phyloP scores from a whole-genome alignment of 1,284 basidiomycete genomes.

The Cutaneotrichosporon sp. region DNA sequence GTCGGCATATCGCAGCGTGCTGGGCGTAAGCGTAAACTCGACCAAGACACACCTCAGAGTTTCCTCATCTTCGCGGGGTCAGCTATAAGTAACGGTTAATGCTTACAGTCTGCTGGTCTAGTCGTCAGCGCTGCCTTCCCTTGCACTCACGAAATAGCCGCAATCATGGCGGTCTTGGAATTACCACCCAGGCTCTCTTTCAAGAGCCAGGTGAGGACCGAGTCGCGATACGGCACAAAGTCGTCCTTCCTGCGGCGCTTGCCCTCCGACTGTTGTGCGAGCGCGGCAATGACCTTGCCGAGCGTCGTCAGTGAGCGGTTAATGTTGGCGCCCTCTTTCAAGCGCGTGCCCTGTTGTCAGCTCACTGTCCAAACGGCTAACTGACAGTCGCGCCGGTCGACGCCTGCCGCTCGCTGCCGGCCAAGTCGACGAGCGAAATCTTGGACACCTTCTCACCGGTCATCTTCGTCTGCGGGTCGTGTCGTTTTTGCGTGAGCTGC shows the following conservation, averaged over 20 bases:
- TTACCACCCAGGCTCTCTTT: constrained; percentile 96
- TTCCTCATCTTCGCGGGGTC: constrained; percentile 65
- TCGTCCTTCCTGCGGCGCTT: constrained; percentile 70
- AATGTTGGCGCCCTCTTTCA: constrained; percentile 96
- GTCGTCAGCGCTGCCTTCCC: not conserved
- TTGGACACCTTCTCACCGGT: constrained; percentile 94
- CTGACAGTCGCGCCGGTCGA: constrained; percentile 82
- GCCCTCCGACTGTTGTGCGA: constrained; percentile 66
- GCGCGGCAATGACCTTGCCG: constrained; percentile 91
- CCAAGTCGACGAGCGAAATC: constrained; percentile 89
- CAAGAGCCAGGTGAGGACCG: constrained; percentile 91
- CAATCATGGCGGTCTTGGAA: constrained; percentile 83
- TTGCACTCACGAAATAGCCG: constrained; percentile 69
- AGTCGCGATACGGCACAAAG: constrained; percentile 90
- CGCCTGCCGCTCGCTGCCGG: constrained; percentile 94
- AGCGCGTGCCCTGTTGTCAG: constrained; percentile 59
- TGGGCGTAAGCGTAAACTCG: constrained; percentile 8
- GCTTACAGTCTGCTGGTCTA: constrained; percentile 65
- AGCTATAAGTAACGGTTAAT: not conserved
- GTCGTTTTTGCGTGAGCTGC: constrained; percentile 77
- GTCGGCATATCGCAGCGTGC: constrained; percentile 76
- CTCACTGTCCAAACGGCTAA: not conserved
- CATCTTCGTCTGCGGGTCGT: constrained; percentile 73
- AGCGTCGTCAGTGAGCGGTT: constrained; percentile 96
- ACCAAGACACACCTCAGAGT: constrained; percentile 62